Base-by-base conservation (phyloP, 2,329 filamentous ascomycete genomes). In the Exophiala sideris region DNA sequence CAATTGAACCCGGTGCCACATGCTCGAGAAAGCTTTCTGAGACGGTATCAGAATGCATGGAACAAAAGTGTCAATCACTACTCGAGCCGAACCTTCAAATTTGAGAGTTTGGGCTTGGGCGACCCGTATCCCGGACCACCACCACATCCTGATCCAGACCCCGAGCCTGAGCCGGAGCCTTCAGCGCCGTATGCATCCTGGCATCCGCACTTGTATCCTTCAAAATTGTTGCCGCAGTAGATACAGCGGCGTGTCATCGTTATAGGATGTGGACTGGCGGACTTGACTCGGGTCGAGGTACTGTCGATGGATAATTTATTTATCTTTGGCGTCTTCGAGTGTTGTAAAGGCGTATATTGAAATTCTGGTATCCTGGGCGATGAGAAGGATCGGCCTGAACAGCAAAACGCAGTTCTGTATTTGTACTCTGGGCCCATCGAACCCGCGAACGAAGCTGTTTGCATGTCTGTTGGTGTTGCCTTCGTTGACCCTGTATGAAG, bases 141-240 rank as follows among this genome's bases (percentile, higher is more conserved):
- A 33, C 44, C 11, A 7, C 20, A 46, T 16, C 16, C 32, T 1
- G 41, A 12, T 2, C 41, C 41, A 24, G 41, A 2, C 21, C 1
- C 20, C 4, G 41, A 44, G n/a, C 41, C 41, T 7, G 20, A 21
- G 33, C 33, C 33, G 1, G 35, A 38, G 10, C 35, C 40, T 18
- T 24, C 40, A 3, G 3, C 40, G 40, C 40, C 40, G 12, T 29
- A 29, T 24, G 21, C 29, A 3, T 42, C 29, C 18, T 41, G 20
- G 36, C 48, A 51, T n/a, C 40, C 40, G 41, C 48, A 51, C 9
- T 51, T 10, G 40, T 51, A 51, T 18, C 41, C 48, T 12, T 42
- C 48, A 11, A 51, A 51, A 32, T 34, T 45, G 32, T 51, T 51
- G 12, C 48, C 48, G 39, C 48, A 51, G 29, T 51, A 51, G 21